These are phyloP conservation scores for Mucor mucedo DNA, from an alignment of 371 early-diverging fungal genomes.

Conservation along the genomic window DNA sequence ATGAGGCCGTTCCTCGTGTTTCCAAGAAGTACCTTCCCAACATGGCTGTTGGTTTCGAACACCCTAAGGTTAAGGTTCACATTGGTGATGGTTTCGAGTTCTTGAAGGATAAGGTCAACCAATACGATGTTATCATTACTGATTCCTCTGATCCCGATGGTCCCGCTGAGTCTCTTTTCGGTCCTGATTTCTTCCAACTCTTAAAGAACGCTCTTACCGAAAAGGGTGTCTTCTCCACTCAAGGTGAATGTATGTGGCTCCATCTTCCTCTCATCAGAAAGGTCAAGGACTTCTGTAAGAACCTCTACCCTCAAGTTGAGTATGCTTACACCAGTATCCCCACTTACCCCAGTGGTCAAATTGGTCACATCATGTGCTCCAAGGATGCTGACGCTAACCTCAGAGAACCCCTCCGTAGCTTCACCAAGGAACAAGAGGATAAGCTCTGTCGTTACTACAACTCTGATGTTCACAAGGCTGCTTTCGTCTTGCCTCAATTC, in stretches of 20 bases:
- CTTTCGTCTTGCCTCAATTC: conserved; percentile 93
- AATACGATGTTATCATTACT: conserved; percentile 97
- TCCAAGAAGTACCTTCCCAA: conserved; percentile 91
- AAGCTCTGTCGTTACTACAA: conserved; percentile 91
- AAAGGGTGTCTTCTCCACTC: conserved; percentile 92
- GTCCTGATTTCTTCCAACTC: conserved; percentile 87
- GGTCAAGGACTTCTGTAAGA: conserved; percentile 78
- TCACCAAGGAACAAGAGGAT: conserved; percentile 79
- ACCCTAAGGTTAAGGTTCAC: conserved; percentile 92
- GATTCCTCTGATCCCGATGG: conserved; percentile 98
- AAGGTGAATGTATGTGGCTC: conserved; percentile 99
- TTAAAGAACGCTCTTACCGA: conserved; percentile 90
- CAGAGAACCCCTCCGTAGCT: conserved; percentile 78
- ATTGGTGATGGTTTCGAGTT: conserved; percentile 96
- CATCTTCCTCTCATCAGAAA: conserved; percentile 89
- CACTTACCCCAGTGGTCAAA: conserved; percentile 97
- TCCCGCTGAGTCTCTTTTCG: conserved; percentile 95
- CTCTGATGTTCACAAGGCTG: conserved; percentile 89
- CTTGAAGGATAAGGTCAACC: conserved; percentile 82
- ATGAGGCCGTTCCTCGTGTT: conserved; percentile 89
- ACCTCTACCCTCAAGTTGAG: conserved; percentile 85
- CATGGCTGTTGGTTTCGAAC: conserved; percentile 93
- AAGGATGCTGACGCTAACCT: conserved; percentile 77
- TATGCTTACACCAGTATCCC: conserved; percentile 95
- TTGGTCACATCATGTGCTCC: conserved; percentile 92